Evolutionary conservation across 2,329 filamentous ascomycete species (phyloP), one percentile per base, ranked within the genome.

Genomic region (Colletotrichum gigasporum): DNA sequence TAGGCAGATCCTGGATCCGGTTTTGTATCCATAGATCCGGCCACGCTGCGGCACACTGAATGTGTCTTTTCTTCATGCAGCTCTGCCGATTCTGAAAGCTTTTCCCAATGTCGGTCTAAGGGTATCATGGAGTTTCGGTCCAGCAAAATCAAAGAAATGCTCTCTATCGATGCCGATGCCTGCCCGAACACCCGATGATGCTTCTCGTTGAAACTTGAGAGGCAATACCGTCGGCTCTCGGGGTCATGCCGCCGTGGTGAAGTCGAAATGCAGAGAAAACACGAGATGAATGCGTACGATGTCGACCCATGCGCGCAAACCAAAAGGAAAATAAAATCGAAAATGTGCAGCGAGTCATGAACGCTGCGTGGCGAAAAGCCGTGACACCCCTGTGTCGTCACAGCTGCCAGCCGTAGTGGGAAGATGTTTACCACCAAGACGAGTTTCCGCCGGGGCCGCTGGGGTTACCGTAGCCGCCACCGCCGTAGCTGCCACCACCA

Each of bases 391-490:
- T 4, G 18, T 44, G 4, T 39, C 26, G 18, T 62, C 50, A 30
- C 48, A 54, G 28, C 44, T 41, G 63, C 63, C 45, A 42, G 45
- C 55, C 42, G 34, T 52, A 34, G 41, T 62, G 32, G 20, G 12
- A 18, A 22, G 60, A 65, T 69, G 63, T 78, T 82, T 86, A 87
- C 85, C 85, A 93, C 90, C 91, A 92, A 70, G 87, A 90, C 67
- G 84, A 89, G 75, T 88, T 87, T 73, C 87, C 86, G 65, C 87
- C 87, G 45, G 82, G 82, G 69, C 85, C 85, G 69, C 85, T 84
- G 71, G 90, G 90, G 80, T 91, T 90, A 77, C 90, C 90, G 79
- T 92, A 92, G 78, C 87, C 79, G 66, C 87, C 86, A 56, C 83
- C 79, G 53, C 79, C 78, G 56, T 76, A 74, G 50, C 83, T 83